Evolutionary conservation across 2,329 filamentous ascomycete genomes (phyloP), one percentile per base, ranked within the genome.

Genomic region (Aspergillus floridensis): DNA sequence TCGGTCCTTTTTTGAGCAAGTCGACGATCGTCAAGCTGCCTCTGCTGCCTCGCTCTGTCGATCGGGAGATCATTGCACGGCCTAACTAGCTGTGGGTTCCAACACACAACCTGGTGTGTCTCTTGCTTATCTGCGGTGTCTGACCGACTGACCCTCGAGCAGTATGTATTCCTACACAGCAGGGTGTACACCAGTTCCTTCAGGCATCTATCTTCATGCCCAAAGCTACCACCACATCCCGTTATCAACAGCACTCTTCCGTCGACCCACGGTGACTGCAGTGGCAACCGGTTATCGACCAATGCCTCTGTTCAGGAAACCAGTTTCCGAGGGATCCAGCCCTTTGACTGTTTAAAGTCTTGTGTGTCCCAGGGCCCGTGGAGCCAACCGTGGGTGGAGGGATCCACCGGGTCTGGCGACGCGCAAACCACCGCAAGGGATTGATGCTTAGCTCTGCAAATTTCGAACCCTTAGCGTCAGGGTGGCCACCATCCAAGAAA

Each of bases 351-450:
- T 44, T 19, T 19, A 44, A 35, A 35, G 32, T 5, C 32, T 35
- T 2, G 38, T 19, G 12, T 44, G 38, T n/a, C 16, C 38, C 38
- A 44, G 38, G 38, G 38, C 11, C 38, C 52, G 52, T 54, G 52
- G 26, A 54, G 38, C 46, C 51, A 47, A 54, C 52, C 52, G 21
- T 54, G 52, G 52, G 31, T 54, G 22, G 6, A 26, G 35, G 52
- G 52, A 19, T 54, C 52, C 52, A 54, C 52, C 22, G 6, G 52
- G 16, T 41, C 8, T 12, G 19, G 38, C 52, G 38, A 54, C 52
- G 52, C 52, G 52, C 52, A 54, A 54, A 54, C 52, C 52, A 54
- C 38, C 38, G 52, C 52, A 47, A 54, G 52, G 52, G 52, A 54
- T 32, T 16, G 16, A 41, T 14, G 52, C 38, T 46, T 54, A 54